phyloP scores from a whole-genome alignment of 2,329 filamentous ascomycete genomes.

The Scedosporium boydii region DNA sequence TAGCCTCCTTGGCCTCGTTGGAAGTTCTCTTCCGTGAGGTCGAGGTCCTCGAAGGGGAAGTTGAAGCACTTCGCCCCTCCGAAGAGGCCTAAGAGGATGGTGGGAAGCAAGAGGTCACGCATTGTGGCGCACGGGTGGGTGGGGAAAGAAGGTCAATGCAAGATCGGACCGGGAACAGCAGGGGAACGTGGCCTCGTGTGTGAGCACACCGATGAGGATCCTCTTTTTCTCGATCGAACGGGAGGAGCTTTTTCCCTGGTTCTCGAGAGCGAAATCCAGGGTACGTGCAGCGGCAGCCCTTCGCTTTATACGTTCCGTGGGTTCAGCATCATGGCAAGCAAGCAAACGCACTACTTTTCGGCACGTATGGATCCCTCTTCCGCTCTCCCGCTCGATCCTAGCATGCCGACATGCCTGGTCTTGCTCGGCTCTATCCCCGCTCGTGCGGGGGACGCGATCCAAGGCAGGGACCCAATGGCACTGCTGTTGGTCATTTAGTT shows the following conservation, averaged over 20 bases:
- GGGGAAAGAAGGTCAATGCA: background rate
- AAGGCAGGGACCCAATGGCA: background rate
- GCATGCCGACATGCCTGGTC: background rate
- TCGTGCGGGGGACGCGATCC: background rate
- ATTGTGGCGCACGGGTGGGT: background rate
- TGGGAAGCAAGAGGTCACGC: background rate
- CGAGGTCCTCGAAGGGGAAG: slow-evolving; percentile 5
- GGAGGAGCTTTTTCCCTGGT: background rate
- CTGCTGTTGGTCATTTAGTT: background rate
- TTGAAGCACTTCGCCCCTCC: background rate
- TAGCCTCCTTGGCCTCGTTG: background rate
- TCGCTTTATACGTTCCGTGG: background rate
- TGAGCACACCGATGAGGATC: background rate
- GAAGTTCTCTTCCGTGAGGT: slow-evolving; percentile 3
- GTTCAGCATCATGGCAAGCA: background rate
- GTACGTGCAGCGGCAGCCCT: background rate
- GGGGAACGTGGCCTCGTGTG: background rate
- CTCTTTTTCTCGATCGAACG: background rate
- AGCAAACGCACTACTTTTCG: background rate
- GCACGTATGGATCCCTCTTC: background rate
- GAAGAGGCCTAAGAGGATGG: background rate
- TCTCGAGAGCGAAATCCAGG: background rate
- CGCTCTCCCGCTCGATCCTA: background rate
- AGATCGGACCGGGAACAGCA: background rate
- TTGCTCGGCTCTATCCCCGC: background rate